Percentiles rank a stretch among this genome's conserved stretches.
These are phyloP conservation scores for Smithsoniella earleae DNA, from an alignment of 163 green algal genomes.

Conservation along the genomic window DNA sequence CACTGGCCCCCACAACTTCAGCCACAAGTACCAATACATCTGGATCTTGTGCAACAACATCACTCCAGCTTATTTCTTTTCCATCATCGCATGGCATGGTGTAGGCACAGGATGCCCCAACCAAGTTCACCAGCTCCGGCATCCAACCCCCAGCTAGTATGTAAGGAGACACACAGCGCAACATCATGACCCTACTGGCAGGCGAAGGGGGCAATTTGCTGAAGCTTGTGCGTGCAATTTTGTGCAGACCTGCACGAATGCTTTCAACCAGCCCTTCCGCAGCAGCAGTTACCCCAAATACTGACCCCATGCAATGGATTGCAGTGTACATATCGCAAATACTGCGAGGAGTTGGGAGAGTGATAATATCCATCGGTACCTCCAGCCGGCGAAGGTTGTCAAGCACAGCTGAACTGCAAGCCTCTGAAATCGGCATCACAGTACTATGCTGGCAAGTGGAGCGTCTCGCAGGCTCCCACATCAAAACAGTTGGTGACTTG, in stretches of 20 bases:
- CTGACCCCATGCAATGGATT: neutral
- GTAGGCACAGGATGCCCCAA: neutral
- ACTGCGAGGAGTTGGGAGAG: neutral
- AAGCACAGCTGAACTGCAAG: neutral
- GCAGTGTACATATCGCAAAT: neutral
- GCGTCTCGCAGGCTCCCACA: constrained; percentile 4
- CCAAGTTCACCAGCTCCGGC: constrained; percentile 9
- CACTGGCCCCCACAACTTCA: neutral
- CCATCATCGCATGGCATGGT: neutral
- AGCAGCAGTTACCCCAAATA: neutral
- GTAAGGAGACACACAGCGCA: constrained; percentile 13
- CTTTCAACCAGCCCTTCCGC: neutral
- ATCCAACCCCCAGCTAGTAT: constrained; percentile 5
- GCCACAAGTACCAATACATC: neutral
- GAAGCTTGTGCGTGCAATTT: neutral
- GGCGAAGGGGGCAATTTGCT: neutral
- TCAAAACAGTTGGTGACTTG: neutral
- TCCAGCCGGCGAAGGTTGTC: constrained; percentile 10
- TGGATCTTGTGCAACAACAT: neutral
- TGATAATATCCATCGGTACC: neutral
- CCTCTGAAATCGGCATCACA: constrained; percentile 4
- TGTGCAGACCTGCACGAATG: neutral
- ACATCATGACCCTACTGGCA: neutral
- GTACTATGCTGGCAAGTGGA: neutral
- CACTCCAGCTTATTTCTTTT: neutral